A percentile compares a stretch with the other conserved stretches of the same genome.
Conservation (phyloP, 192 early-diverging fungal species). For the Gigaspora rosea region DNA sequence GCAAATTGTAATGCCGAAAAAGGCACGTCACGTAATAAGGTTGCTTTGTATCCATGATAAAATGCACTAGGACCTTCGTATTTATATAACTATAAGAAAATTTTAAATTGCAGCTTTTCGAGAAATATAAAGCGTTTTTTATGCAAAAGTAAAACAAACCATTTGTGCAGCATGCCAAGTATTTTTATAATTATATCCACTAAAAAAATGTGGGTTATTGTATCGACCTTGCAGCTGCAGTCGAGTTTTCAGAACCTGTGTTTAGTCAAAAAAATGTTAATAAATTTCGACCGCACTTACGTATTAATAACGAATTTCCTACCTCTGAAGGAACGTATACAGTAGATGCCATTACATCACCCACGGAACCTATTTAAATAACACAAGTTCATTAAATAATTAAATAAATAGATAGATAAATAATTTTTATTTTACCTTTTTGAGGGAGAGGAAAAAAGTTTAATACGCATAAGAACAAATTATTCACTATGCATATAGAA, state of each 20-base stretch:
- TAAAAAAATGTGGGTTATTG: slow-evolving; percentile 69
- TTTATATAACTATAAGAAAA: slow-evolving; percentile 49
- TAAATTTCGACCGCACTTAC: neutral
- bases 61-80: slow-evolving; percentile 64
- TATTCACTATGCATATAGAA: too few species aligned
- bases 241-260: slow-evolving; percentile 62
- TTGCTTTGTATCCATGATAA: slow-evolving; percentile 61
- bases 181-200: slow-evolving; percentile 71
- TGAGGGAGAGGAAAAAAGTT: too few species aligned
- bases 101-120: neutral
- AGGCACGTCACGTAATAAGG: slow-evolving; percentile 57
- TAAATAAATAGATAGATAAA: too few species aligned
- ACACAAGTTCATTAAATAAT: neutral
- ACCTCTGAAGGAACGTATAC: slow-evolving; percentile 64
- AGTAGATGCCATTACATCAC: slow-evolving; percentile 57
- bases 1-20: slow-evolving; percentile 63
- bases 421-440: too few species aligned
- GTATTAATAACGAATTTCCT: neutral
- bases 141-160: slow-evolving; percentile 38
- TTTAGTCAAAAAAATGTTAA: neutral
- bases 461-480: too few species aligned
- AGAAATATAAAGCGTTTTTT: neutral
- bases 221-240: slow-evolving; percentile 78
- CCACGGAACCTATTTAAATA: slow-evolving; percentile 44
- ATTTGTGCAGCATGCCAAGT: slow-evolving; percentile 60